These are phyloP conservation scores for Diaporthe humulicola DNA, from an alignment of 2,329 filamentous ascomycete genomes.

Conservation along the genomic window DNA sequence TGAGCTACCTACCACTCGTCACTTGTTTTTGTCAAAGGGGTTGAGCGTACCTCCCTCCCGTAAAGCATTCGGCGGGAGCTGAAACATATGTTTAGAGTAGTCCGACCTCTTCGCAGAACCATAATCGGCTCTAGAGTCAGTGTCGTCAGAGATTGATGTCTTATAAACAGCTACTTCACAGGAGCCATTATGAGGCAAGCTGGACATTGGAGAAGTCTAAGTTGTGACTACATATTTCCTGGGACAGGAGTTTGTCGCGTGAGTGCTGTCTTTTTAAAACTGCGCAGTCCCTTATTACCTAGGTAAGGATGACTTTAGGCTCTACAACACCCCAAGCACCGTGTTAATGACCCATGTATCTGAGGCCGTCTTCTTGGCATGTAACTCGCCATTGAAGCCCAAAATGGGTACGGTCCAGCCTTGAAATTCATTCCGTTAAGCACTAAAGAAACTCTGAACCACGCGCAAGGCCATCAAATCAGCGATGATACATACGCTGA, in stretches of 20 bases:
- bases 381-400: neutral
- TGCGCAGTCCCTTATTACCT: too few species aligned
- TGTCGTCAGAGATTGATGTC: too few species aligned
- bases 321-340: neutral
- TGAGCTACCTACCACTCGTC: too few species aligned
- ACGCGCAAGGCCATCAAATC: neutral
- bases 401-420: neutral
- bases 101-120: too few species aligned
- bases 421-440: neutral
- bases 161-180: too few species aligned
- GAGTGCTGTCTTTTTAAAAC: too few species aligned
- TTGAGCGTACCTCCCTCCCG: neutral
- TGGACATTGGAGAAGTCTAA: too few species aligned
- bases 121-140: too few species aligned
- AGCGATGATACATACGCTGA: neutral
- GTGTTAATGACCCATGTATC: neutral
- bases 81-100: neutral
- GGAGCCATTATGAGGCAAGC: too few species aligned
- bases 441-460: neutral
- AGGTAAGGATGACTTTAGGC: neutral
- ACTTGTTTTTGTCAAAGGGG: neutral
- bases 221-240: too few species aligned
- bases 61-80: too few species aligned
- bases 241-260: too few species aligned
- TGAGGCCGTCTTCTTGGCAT: neutral